phyloP scores from a whole-genome alignment of 495 filamentous ascomycete species.

The Neurospora sp. region DNA sequence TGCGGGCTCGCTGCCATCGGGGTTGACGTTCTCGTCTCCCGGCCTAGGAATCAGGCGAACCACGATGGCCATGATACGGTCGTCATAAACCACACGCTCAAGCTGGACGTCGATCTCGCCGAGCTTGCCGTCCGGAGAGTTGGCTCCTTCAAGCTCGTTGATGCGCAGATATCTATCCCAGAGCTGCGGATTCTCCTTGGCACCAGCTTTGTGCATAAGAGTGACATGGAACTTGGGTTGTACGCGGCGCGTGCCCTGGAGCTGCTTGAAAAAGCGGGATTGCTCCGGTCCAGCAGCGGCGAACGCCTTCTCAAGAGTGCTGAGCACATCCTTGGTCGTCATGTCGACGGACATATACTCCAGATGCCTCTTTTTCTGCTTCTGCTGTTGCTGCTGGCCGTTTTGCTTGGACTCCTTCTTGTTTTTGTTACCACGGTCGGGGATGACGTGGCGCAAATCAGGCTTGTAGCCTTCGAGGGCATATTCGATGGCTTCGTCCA shows the following conservation, averaged over 20 bases:
- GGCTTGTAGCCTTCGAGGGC: slow-evolving; percentile 75
- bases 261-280: slow-evolving; percentile 61
- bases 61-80: slow-evolving; percentile 78
- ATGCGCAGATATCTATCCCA: slow-evolving; percentile 58
- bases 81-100: slow-evolving; percentile 65
- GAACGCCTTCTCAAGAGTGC: slow-evolving; percentile 61
- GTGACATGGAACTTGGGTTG: slow-evolving; percentile 90
- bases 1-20: slow-evolving; percentile 16
- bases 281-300: slow-evolving; percentile 33
- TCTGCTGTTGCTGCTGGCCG: slow-evolving; percentile 18
- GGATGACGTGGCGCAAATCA: slow-evolving; percentile 60
- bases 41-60: slow-evolving; percentile 46
- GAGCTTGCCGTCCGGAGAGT: slow-evolving; percentile 25
- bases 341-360: slow-evolving; percentile 79
- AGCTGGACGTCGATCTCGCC: slow-evolving; percentile 42
- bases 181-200: slow-evolving; percentile 47
- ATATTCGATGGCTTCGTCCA: slow-evolving; percentile 69
- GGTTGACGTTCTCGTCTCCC: slow-evolving; percentile 20
- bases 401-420: slow-evolving; percentile 33
- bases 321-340: slow-evolving; percentile 44
- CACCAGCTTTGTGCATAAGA: slow-evolving; percentile 66
- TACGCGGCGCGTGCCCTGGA: slow-evolving; percentile 61
- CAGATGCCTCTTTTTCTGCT: slow-evolving; percentile 42
- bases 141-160: slow-evolving; percentile 30
- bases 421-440: slow-evolving; percentile 31